Conservation (phyloP, 108 stramenopile species). For the Nitzschia sp. region DNA sequence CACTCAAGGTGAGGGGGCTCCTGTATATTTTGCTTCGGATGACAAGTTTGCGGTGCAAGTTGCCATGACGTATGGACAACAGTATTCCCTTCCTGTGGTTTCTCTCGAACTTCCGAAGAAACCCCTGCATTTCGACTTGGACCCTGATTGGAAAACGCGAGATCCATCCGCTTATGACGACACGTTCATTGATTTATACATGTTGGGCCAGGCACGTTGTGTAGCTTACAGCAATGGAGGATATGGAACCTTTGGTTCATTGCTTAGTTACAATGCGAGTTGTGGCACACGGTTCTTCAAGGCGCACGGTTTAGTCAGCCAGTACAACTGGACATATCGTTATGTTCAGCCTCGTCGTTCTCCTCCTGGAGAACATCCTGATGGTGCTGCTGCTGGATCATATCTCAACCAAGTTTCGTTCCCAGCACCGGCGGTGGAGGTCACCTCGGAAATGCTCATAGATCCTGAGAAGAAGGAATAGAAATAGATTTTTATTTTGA, state of each 20-base stretch:
- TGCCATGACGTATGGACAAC: conserved; percentile 19
- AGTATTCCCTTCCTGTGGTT: conserved; percentile 9
- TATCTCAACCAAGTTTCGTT: too few relatives aligned
- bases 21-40: conserved; percentile 44
- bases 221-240: conserved; percentile 39
- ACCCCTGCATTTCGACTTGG: conserved; percentile 46
- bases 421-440: too few relatives aligned
- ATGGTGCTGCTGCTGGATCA: too few relatives aligned
- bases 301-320: background rate
- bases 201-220: conserved; percentile 35
- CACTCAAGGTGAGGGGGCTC: conserved; percentile 24
- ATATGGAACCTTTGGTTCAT: conserved; percentile 35
- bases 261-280: conserved; percentile 32
- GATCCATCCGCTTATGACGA: conserved; percentile 32
- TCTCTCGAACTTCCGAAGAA: conserved; percentile 3
- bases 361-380: too few relatives aligned
- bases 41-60: conserved; percentile 20
- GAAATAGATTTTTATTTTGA: too few relatives aligned
- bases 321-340: too few relatives aligned
- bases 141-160: conserved; percentile 24
- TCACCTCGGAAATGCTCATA: too few relatives aligned
- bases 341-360: too few relatives aligned
- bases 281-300: conserved; percentile 30
- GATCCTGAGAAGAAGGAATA: too few relatives aligned
- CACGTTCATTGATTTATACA: conserved; percentile 43